These are phyloP conservation scores for Xerocomus potaroensis DNA, from an alignment of 768 basidiomycete genomes.

Conservation along the genomic window DNA sequence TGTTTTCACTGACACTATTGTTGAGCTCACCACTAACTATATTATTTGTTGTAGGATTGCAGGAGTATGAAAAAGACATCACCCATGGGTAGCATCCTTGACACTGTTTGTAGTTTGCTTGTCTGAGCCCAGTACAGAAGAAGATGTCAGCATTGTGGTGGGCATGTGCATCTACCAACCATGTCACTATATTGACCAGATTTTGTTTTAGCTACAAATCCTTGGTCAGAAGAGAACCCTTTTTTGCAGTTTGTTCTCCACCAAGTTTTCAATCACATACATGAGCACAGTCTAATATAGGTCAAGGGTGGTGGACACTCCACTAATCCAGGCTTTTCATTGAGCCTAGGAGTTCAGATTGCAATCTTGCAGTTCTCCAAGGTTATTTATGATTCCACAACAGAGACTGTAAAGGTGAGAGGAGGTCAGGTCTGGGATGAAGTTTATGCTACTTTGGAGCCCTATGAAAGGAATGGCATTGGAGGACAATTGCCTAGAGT, in stretches of 20 bases:
- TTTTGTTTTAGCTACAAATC: neutral
- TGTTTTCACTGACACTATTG: neutral
- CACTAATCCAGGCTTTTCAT: slow-evolving; percentile 50
- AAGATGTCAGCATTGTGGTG: slow-evolving; percentile 48
- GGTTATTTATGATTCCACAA: slow-evolving; percentile 35
- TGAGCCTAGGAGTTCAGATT: slow-evolving; percentile 53
- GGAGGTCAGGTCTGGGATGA: slow-evolving; percentile 58
- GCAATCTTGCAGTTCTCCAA: slow-evolving; percentile 46
- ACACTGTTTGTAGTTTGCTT: slow-evolving; percentile 42
- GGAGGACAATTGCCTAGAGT: slow-evolving; percentile 51
- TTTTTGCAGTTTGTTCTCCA: slow-evolving; percentile 9
- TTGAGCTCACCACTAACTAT: neutral
- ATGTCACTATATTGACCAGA: neutral
- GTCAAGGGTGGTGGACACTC: slow-evolving; percentile 58
- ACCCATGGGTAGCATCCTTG: slow-evolving; percentile 49
- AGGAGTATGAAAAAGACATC: slow-evolving; percentile 39
- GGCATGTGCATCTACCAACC: neutral
- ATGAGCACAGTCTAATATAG: slow-evolving; percentile 26
- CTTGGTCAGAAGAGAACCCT: slow-evolving; percentile 42
- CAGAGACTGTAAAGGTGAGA: slow-evolving; percentile 37
- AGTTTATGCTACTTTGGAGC: slow-evolving; percentile 46
- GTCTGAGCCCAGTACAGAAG: slow-evolving; percentile 51
- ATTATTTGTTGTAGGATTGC: neutral
- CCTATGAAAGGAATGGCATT: slow-evolving; percentile 46
- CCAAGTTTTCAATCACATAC: too few relatives aligned